Conservation (phyloP, 148 eudicot genomes). For the Persicaria tinctoria region DNA sequence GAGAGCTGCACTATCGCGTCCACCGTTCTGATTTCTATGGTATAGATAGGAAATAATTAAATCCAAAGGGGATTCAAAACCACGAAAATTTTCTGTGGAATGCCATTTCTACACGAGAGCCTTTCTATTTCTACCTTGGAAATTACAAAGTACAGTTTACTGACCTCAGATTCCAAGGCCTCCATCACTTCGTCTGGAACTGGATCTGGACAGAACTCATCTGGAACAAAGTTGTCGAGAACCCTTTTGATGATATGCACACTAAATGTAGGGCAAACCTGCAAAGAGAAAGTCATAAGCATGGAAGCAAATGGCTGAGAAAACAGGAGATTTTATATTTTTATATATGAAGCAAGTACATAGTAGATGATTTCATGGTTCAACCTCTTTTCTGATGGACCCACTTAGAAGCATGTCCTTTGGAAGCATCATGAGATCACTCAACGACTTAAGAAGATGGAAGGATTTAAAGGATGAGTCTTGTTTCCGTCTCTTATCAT, state of each 20-base stretch:
- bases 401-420: constrained; percentile 80
- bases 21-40: too few relatives aligned
- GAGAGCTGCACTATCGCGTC: too few relatives aligned
- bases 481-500: constrained; percentile 15
- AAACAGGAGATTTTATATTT: neutral
- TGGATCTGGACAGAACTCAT: constrained; percentile 82
- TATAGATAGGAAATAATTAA: too few relatives aligned
- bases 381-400: constrained; percentile 75
- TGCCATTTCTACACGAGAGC: too few relatives aligned
- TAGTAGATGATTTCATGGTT: neutral
- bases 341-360: neutral
- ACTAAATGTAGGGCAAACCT: constrained; percentile 89
- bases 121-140: too few relatives aligned
- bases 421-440: constrained; percentile 99
- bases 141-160: constrained; percentile 4
- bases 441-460: constrained; percentile 68
- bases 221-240: constrained; percentile 68
- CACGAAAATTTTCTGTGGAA: too few relatives aligned
- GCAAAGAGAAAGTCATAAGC: neutral
- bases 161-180: constrained; percentile 65
- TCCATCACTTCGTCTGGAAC: constrained; percentile 63
- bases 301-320: neutral
- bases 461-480: constrained; percentile 57
- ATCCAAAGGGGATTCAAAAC: too few relatives aligned
- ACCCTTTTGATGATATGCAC: constrained; percentile 59